These are phyloP conservation scores for Penicillium malachiteum DNA, from an alignment of 495 filamentous ascomycete species.

Conservation along the genomic window DNA sequence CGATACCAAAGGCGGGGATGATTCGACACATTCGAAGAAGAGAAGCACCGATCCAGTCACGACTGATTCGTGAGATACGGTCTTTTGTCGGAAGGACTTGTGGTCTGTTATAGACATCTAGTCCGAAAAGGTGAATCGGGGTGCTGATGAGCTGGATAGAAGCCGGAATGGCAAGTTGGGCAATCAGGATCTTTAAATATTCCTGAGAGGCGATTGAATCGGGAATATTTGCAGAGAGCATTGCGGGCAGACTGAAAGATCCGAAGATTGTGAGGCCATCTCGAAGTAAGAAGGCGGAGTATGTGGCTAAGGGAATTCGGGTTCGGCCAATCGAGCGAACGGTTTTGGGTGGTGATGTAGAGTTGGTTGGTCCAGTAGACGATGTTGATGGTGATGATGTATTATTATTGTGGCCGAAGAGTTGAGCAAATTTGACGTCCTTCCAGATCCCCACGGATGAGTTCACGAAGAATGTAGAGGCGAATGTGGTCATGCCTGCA, in stretches of 20 bases:
- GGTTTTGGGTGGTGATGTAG: slow-evolving; percentile 21
- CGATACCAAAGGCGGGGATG: slow-evolving; percentile 86
- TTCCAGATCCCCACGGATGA: slow-evolving; percentile 45
- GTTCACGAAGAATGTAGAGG: slow-evolving; percentile 39
- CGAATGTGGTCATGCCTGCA: slow-evolving; percentile 35
- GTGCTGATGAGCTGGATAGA: slow-evolving; percentile 79
- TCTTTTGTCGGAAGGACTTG: slow-evolving; percentile 45
- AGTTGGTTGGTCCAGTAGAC: slow-evolving; percentile 24
- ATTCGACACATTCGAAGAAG: slow-evolving; percentile 78
- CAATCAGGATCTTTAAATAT: slow-evolving; percentile 45
- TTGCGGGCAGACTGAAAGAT: slow-evolving; percentile 74
- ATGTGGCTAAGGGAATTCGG: slow-evolving; percentile 48
- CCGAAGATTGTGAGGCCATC: slow-evolving; percentile 88
- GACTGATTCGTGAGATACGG: slow-evolving; percentile 59
- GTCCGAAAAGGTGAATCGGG: slow-evolving; percentile 76
- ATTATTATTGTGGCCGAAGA: slow-evolving; percentile 36
- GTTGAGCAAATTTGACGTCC: slow-evolving; percentile 47
- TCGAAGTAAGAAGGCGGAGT: slow-evolving; percentile 68
- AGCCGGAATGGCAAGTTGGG: slow-evolving; percentile 76
- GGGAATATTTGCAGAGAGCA: slow-evolving; percentile 34
- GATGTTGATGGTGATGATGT: slow-evolving; percentile 30
- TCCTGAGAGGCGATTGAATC: slow-evolving; percentile 38
- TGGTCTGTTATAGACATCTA: slow-evolving; percentile 80
- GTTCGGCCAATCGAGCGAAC: slow-evolving; percentile 41
- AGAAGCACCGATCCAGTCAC: slow-evolving; percentile 72